Percentiles rank a stretch among this genome's conserved stretches.
Conservation (phyloP, 352 stramenopile species). For the Phytopythium delawarense region DNA sequence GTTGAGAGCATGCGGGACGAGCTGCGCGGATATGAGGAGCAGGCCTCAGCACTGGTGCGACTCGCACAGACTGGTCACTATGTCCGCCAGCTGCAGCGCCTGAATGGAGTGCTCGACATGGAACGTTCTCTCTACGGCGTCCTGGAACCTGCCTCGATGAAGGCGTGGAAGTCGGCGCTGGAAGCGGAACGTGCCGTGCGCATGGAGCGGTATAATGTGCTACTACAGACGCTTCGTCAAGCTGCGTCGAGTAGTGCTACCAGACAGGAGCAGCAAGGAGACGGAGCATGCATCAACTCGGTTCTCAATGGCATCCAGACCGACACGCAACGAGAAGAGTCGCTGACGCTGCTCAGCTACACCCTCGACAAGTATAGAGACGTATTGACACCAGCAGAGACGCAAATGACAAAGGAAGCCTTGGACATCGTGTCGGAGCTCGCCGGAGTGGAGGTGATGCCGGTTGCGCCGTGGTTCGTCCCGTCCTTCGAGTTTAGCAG, state of each 20-base stretch:
- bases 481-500: constrained; percentile 2
- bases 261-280: no score
- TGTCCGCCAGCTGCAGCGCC: background rate
- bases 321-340: no score
- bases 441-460: background rate
- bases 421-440: background rate
- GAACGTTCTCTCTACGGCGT: no score
- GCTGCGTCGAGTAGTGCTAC: no score
- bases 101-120: no score
- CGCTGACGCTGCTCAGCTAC: no score
- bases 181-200: background rate
- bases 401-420: background rate
- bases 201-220: no score
- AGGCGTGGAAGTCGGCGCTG: background rate
- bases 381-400: no score
- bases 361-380: no score
- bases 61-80: background rate
- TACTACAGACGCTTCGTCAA: no score
- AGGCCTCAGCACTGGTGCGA: background rate
- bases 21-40: background rate
- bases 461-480: background rate
- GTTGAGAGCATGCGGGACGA: background rate
- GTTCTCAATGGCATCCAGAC: no score
- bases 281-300: no score
- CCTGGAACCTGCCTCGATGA: background rate